Conservation (phyloP, 2,329 filamentous ascomycete genomes). For the Scedosporium boydii region DNA sequence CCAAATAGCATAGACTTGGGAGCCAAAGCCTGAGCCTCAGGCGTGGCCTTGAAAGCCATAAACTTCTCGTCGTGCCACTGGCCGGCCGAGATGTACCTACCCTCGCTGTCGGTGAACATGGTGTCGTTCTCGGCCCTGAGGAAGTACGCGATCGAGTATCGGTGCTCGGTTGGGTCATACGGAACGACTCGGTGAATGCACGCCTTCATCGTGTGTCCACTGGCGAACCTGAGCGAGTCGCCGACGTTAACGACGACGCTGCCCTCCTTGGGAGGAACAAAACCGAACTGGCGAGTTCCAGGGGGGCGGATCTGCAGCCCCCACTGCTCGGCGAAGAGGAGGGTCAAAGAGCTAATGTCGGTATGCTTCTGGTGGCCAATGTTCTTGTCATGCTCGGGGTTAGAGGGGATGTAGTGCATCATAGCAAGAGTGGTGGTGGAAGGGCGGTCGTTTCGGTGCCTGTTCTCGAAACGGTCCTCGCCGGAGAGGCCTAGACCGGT, state of each 20-base stretch:
- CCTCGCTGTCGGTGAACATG: slow-evolving; percentile 45
- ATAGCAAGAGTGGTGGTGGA: slow-evolving; percentile 42
- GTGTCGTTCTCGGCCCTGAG: slow-evolving; percentile 46
- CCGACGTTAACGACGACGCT: slow-evolving; percentile 49
- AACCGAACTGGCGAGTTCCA: slow-evolving; percentile 34
- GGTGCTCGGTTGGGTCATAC: slow-evolving; percentile 39
- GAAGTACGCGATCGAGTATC: slow-evolving; percentile 51
- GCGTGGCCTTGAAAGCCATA: slow-evolving; percentile 36
- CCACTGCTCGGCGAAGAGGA: slow-evolving; percentile 47
- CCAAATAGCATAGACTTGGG: slow-evolving; percentile 38
- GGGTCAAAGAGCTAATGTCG: slow-evolving; percentile 44
- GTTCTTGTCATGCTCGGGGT: slow-evolving; percentile 28
- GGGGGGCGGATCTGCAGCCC: slow-evolving; percentile 47
- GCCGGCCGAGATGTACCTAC: slow-evolving; percentile 40
- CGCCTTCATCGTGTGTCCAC: slow-evolving; percentile 41
- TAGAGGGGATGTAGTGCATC: slow-evolving; percentile 43
- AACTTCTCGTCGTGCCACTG: slow-evolving; percentile 48
- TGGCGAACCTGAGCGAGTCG: slow-evolving; percentile 47
- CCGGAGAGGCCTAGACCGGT: slow-evolving; percentile 35
- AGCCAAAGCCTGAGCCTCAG: slow-evolving; percentile 34
- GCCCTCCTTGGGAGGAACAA: slow-evolving; percentile 40
- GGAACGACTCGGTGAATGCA: slow-evolving; percentile 50
- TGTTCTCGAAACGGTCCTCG: slow-evolving; percentile 36
- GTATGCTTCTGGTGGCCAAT: slow-evolving; percentile 49
- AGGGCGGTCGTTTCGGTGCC: slow-evolving; percentile 39